Evolutionary conservation across 805 yeast genomes (phyloP), one percentile per base, ranked within the genome.

Genomic region (Saturnispora silvae): DNA sequence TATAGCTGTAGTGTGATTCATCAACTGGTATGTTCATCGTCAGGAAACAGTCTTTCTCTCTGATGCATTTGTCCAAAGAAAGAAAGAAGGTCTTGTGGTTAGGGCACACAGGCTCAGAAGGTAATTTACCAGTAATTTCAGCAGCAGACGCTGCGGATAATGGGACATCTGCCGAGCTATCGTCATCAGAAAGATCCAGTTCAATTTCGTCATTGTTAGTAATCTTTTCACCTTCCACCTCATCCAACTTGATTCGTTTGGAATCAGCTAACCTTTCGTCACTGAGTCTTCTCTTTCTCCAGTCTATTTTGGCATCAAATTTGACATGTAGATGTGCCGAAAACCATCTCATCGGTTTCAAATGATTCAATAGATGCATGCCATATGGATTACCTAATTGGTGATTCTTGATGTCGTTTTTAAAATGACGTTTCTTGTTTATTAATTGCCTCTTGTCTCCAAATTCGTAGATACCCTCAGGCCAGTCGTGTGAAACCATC

Each of bases 401-500:
- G 1, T 75, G 72, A 2, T 59, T 59, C 2, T 64, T 57, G 1
- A 86, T 68, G 54, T 89, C 97, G 2, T 50, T 48, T 41, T 59
- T 63, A 54, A 92, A 82, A 49, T 67, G 81, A 0, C 81, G 83
- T 53, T 92, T 92, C 10, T 48, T 45, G 20, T 52, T 50, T 18
- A 89, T 48, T 9, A 92, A 59, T 18, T 47, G 40, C 0, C 54
- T 44, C n/a, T 64, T 14, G 48, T 81, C 56, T 0, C 96, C 97
- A 54, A 70, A 59, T 4, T 72, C 58, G 30, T 69, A 80, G 8
- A 87, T 76, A 3, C 81, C 83, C 28, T 67, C 76, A 0, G 98
- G 98, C 98, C 98, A 92, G 61, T 92, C 98, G 57, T 92, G 98
- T 23, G 83, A 72, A 37, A 89, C 42, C 53, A 80, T 65, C 1